These are phyloP conservation scores for Ampelocalamus luodianensis DNA, from an alignment of 176 grass and related monocot species.

Conservation along the genomic window DNA sequence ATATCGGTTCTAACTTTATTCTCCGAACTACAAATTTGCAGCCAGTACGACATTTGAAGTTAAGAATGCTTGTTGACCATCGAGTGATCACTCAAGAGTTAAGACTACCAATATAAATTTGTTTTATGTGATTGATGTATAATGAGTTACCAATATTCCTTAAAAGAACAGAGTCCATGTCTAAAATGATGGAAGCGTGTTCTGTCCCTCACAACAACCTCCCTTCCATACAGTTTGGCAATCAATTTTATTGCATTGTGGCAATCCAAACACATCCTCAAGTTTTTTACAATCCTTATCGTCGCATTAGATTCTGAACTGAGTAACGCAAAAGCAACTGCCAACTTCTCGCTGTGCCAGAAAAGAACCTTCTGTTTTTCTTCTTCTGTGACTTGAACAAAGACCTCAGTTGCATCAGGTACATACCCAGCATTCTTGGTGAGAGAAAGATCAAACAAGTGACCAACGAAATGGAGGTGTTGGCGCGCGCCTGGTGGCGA, in stretches of 20 bases:
- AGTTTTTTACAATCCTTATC: constrained; percentile 84
- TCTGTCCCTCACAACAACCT: constrained; percentile 80
- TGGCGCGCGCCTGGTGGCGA: neutral
- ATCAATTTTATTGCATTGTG: constrained; percentile 76
- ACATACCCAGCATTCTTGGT: no score
- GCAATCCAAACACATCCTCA: constrained; percentile 82
- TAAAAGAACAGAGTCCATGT: constrained; percentile 82
- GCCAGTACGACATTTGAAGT: neutral
- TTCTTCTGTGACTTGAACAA: constrained; percentile 58
- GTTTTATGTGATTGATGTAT: neutral
- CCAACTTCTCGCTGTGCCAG: constrained; percentile 84
- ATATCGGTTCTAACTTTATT: neutral
- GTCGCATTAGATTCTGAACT: constrained; percentile 41
- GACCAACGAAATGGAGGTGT: neutral
- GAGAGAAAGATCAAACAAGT: neutral
- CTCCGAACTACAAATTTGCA: constrained; percentile 8
- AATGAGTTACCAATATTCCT: constrained; percentile 71
- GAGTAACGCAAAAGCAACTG: constrained; percentile 79
- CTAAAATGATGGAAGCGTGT: constrained; percentile 78
- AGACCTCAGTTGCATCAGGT: constrained; percentile 67
- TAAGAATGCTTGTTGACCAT: neutral
- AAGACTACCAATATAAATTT: neutral
- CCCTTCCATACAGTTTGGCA: constrained; percentile 58
- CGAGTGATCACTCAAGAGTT: neutral
- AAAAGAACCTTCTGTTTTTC: constrained; percentile 61